phyloP scores from a whole-genome alignment of 768 basidiomycete species.

The Leccinum rimulosum region DNA sequence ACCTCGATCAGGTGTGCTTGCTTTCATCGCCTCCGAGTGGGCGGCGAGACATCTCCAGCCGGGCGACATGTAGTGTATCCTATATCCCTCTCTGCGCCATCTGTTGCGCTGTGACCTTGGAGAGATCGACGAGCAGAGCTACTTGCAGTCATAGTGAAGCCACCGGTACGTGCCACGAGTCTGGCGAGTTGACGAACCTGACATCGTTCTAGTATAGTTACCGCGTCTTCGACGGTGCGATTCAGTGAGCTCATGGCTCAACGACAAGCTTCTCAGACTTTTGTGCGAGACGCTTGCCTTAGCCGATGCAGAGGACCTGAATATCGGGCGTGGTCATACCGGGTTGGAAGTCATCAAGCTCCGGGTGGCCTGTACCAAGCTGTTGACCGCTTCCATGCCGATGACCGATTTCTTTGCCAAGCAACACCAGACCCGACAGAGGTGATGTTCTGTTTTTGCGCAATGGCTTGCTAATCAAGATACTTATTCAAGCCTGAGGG shows the following conservation, averaged over 20 bases:
- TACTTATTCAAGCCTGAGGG: constrained; percentile 43
- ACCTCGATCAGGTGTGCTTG: constrained; percentile 61
- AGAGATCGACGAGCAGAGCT: constrained; percentile 72
- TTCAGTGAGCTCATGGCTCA: constrained; percentile 77
- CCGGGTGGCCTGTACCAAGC: constrained; percentile 89
- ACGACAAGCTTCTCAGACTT: constrained; percentile 67
- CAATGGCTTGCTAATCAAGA: not conserved
- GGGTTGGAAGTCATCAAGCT: constrained; percentile 82
- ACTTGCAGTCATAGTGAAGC: constrained; percentile 64
- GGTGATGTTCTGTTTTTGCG: constrained; percentile 43
- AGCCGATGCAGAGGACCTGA: constrained; percentile 93
- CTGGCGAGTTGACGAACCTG: not conserved
- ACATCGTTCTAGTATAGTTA: constrained; percentile 35
- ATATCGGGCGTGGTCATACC: constrained; percentile 77
- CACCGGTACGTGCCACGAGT: constrained; percentile 56
- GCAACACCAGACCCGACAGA: constrained; percentile 80
- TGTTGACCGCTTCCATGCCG: constrained; percentile 92
- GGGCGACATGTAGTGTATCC: constrained; percentile 95
- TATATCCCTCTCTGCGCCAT: constrained; percentile 88
- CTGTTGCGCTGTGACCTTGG: constrained; percentile 82
- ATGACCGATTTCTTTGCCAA: constrained; percentile 90
- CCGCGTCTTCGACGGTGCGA: constrained; percentile 79
- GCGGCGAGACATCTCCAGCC: constrained; percentile 77
- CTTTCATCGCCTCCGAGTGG: constrained; percentile 71
- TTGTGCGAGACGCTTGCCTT: constrained; percentile 91